These are phyloP conservation scores for Fusarium globosum DNA, from an alignment of 2,329 filamentous ascomycete species.

Conservation along the genomic window DNA sequence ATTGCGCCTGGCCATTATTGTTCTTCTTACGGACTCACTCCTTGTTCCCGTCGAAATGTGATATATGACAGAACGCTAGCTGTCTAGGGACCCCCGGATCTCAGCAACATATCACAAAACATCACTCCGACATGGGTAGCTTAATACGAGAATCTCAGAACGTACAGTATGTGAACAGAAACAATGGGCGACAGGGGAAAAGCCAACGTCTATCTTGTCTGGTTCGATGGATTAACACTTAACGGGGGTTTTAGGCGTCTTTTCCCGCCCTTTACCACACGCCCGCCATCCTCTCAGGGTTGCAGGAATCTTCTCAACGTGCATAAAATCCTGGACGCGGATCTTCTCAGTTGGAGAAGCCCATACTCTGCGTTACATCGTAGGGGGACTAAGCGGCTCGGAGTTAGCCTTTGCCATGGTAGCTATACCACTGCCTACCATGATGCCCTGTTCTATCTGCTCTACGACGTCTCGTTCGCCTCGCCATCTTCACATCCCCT, in stretches of 20 bases:
- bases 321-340: constrained; percentile 41
- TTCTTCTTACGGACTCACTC: constrained; percentile 6
- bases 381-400: constrained; percentile 21
- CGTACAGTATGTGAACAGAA: neutral
- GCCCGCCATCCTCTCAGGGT: constrained; percentile 24
- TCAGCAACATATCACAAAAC: constrained; percentile 22
- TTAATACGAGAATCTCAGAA: constrained; percentile 10
- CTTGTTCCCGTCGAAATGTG: constrained; percentile 21
- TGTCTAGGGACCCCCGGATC: constrained; percentile 16
- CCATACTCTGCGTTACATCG: constrained; percentile 39
- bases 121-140: constrained; percentile 28
- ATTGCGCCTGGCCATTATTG: constrained; percentile 12
- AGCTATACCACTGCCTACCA: constrained; percentile 4
- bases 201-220: constrained; percentile 10
- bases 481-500: neutral
- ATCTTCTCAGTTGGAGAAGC: constrained; percentile 37
- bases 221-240: neutral
- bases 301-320: constrained; percentile 24
- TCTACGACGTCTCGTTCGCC: neutral
- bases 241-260: constrained; percentile 8
- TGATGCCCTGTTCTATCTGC: neutral
- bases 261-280: constrained; percentile 26
- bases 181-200: constrained; percentile 3
- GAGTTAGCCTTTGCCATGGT: neutral
- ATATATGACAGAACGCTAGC: constrained; percentile 28